Conservation (phyloP, 2,329 filamentous ascomycete species). For the Monilinia fructigena region DNA sequence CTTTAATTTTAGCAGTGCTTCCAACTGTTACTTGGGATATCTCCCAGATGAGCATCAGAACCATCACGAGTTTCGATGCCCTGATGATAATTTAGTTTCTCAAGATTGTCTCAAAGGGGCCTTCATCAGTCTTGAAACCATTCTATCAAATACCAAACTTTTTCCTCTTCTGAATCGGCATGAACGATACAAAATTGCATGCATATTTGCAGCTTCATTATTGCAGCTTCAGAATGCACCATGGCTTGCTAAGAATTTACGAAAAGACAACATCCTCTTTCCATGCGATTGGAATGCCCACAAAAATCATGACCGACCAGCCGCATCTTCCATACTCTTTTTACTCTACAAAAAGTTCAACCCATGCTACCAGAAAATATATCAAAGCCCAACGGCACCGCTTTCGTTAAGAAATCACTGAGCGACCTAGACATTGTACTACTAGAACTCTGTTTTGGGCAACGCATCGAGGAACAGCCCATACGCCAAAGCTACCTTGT, state of each 20-base stretch:
- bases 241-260: slow-evolving; percentile 30
- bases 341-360: slow-evolving; percentile 14
- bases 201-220: slow-evolving; percentile 32
- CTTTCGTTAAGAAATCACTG: slow-evolving; percentile 26
- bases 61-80: slow-evolving; percentile 20
- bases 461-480: slow-evolving; percentile 31
- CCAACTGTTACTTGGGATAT: slow-evolving; percentile 25
- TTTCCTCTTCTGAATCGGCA: slow-evolving; percentile 25
- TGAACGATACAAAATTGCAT: slow-evolving; percentile 32
- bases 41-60: slow-evolving; percentile 27
- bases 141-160: slow-evolving; percentile 22
- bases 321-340: slow-evolving; percentile 30
- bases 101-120: background rate
- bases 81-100: slow-evolving; percentile 9
- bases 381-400: background rate
- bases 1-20: background rate
- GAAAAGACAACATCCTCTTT: slow-evolving; percentile 35
- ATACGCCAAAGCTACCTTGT: slow-evolving; percentile 26
- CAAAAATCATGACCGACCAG: slow-evolving; percentile 27
- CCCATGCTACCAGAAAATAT: background rate
- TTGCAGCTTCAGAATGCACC: slow-evolving; percentile 34
- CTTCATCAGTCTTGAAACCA: slow-evolving; percentile 28
- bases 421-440: slow-evolving; percentile 32
- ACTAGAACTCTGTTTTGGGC: slow-evolving; percentile 35
- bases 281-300: slow-evolving; percentile 21